A percentile compares a stretch with the other conserved stretches of the same genome.
Conservation (phyloP, 495 filamentous ascomycete genomes). For the Penicillium riverlandense region DNA sequence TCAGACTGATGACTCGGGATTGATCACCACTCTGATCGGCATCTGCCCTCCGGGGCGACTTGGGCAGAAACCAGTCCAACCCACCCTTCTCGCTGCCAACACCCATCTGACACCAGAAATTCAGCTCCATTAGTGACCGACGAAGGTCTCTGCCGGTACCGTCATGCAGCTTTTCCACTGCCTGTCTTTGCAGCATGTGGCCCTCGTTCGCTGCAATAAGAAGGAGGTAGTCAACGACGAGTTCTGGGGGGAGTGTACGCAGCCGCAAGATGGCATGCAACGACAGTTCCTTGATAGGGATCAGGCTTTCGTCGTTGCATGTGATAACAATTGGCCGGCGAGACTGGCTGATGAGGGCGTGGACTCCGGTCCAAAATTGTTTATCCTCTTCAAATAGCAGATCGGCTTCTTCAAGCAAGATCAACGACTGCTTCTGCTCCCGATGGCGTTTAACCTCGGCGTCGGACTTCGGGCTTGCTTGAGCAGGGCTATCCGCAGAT, state of each 20-base stretch:
- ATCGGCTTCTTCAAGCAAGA: slow-evolving; percentile 92
- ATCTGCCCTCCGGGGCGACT: slow-evolving; percentile 63
- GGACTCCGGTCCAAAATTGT: slow-evolving; percentile 82
- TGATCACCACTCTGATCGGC: slow-evolving; percentile 55
- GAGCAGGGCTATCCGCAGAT: slow-evolving; percentile 9
- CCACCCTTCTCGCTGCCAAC: slow-evolving; percentile 85
- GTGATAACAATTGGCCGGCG: slow-evolving; percentile 91
- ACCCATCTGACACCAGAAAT: slow-evolving; percentile 95
- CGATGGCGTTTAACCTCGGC: slow-evolving; percentile 36
- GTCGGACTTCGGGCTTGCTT: slow-evolving; percentile 6
- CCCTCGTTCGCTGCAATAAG: slow-evolving; percentile 86
- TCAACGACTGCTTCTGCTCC: slow-evolving; percentile 85
- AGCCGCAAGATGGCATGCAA: slow-evolving; percentile 88
- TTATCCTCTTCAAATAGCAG: slow-evolving; percentile 91
- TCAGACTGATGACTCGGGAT: slow-evolving; percentile 75
- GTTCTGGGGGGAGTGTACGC: slow-evolving; percentile 54
- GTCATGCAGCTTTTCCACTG: slow-evolving; percentile 62
- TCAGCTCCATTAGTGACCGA: slow-evolving; percentile 74
- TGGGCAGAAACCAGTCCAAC: slow-evolving; percentile 78
- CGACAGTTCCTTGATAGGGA: slow-evolving; percentile 63
- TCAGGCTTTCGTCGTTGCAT: slow-evolving; percentile 76
- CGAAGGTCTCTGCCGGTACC: slow-evolving; percentile 65
- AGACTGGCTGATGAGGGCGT: slow-evolving; percentile 70
- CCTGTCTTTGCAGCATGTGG: slow-evolving; percentile 63
- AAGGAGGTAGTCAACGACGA: slow-evolving; percentile 73